Base-by-base conservation (phyloP, 495 filamentous ascomycete genomes). In the Jackrogersella multiformis region DNA sequence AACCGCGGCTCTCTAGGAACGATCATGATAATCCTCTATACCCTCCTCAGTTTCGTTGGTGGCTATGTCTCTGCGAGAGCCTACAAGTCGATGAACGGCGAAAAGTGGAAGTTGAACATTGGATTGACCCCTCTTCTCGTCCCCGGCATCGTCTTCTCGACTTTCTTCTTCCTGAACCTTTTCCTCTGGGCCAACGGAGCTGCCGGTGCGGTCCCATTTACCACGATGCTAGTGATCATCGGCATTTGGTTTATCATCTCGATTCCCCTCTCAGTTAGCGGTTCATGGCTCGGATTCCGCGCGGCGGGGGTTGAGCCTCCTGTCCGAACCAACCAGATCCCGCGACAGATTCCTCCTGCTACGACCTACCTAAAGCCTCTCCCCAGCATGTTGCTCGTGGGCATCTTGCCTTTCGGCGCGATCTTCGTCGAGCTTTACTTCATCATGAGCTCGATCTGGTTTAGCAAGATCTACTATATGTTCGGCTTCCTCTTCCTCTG, bases 391-490 rank as follows among this genome's bases (percentile, higher is more conserved):
- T 83, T 97, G 23, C 82, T 97, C 23, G 94, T 93, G 18, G 96
- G 95, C 30, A 88, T 97, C 51, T 83, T 97, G 12, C 96, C 96
- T 9, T 99, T 99, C 69, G 92, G 89, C 44, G 93, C 95, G 44
- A 97, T 99, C 78, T 97, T 96, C 64, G 92, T 98, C 38, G 96
- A 99, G 78, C 88, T 99, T 12, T 97, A 95, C 85, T 97, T 97
- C 78, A 97, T 99, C 80, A 95, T 97, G 91, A 94, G 88, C 78
- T 93, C 90, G 8, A 92, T 99, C 73, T 99, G 95, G 95, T 94
- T 93, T 77, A 91, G 88, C 82, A 94, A 94, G 81, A 92, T 99
- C 58, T 99, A 99, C 82, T 99, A 99, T 82, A 99, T 99, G 95
- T 99, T 99, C 69, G 95, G 95, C 26, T 99, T 99, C 84, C 84